phyloP scores from a whole-genome alignment of 1,284 basidiomycete species.

The Pascua sp. region DNA sequence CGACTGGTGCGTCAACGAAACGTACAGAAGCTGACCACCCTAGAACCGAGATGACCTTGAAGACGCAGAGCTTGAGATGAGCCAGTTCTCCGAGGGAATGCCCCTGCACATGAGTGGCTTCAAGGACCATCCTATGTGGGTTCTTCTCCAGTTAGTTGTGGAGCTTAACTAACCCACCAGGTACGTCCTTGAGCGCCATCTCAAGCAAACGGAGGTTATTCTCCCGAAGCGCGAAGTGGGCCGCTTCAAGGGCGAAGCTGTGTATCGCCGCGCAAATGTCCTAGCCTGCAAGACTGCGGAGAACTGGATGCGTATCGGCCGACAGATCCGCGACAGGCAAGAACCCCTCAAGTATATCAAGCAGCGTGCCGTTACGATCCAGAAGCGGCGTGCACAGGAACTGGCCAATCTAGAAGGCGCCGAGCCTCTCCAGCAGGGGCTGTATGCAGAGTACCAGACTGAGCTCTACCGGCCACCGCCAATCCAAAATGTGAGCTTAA shows the following conservation, averaged over 20 bases:
- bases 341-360: conserved; percentile 90
- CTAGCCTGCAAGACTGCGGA: conserved; percentile 82
- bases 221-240: conserved; percentile 81
- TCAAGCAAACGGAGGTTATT: conserved; percentile 83
- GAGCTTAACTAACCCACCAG: conserved; percentile 50
- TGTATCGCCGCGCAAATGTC: conserved; percentile 83
- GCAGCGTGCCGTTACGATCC: conserved; percentile 76
- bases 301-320: conserved; percentile 89
- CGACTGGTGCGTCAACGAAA: conserved; percentile 60
- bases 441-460: conserved; percentile 85
- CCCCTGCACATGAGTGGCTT: conserved; percentile 85
- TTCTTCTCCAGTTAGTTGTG: too few relatives aligned
- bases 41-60: conserved; percentile 90
- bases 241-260: conserved; percentile 86
- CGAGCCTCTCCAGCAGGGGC: conserved; percentile 72
- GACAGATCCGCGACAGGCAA: conserved; percentile 66
- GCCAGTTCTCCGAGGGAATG: conserved; percentile 85
- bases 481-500: conserved; percentile 68
- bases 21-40: conserved; percentile 6
- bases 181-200: conserved; percentile 83
- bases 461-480: conserved; percentile 74
- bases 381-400: conserved; percentile 78
- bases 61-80: conserved; percentile 81
- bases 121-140: conserved; percentile 90
- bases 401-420: conserved; percentile 57